Evolutionary conservation across 192 early-diverging fungal genomes (phyloP).

Genomic region (Coemansia sp.): DNA sequence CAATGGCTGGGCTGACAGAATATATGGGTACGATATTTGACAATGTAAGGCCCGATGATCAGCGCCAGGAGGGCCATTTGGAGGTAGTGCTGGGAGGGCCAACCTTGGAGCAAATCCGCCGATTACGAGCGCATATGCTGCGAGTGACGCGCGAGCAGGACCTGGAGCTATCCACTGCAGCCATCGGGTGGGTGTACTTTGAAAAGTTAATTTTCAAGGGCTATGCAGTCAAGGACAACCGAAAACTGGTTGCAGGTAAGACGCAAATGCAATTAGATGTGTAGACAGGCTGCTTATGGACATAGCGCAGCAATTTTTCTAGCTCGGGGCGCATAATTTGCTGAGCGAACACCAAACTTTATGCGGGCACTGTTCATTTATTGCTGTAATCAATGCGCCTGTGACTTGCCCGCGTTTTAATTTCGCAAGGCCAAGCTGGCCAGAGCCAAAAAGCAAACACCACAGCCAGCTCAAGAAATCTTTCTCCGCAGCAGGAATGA

Average conservation of each 20-base stretch:
- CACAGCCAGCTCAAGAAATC: no score
- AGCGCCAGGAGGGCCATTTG: conserved; percentile 84
- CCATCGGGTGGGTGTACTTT: conserved; percentile 88
- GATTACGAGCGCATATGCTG: conserved; percentile 72
- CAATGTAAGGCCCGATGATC: conserved; percentile 74
- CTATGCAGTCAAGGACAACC: conserved; percentile 68
- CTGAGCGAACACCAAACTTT: no score
- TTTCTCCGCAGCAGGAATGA: no score
- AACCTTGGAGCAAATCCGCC: conserved; percentile 86
- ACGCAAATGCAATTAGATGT: neutral
- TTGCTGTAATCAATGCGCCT: no score
- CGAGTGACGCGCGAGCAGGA: conserved; percentile 66
- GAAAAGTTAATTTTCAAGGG: conserved; percentile 89
- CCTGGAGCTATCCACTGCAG: conserved; percentile 86
- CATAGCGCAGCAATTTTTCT: no score
- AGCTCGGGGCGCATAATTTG: no score
- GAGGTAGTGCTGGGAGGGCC: conserved; percentile 69
- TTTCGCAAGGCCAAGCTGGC: no score
- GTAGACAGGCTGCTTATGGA: conserved; percentile 10
- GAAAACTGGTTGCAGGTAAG: conserved; percentile 56
- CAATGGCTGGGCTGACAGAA: conserved; percentile 75
- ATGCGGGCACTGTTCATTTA: no score
- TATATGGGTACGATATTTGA: conserved; percentile 87
- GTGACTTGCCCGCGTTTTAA: no score
- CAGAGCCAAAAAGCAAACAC: no score